Conservation (phyloP, 805 yeast genomes). For the Yarrowia sp. region DNA sequence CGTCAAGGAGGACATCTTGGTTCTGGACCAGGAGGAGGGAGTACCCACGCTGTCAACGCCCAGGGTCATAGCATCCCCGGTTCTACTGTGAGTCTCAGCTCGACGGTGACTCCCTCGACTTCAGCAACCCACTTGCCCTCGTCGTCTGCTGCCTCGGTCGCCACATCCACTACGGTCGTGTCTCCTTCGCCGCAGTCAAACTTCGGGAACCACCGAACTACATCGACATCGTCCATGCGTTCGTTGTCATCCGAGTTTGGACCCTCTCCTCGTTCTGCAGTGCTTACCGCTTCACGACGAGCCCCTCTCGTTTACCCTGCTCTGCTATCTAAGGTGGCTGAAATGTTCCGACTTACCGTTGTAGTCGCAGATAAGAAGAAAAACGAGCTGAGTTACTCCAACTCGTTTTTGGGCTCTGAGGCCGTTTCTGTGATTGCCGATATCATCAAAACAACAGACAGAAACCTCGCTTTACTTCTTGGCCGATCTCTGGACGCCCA, state of each 20-base stretch:
- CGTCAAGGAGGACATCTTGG: neutral
- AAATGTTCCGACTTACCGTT: slow-evolving; percentile 64
- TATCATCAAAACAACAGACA: slow-evolving; percentile 82
- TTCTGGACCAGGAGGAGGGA: neutral
- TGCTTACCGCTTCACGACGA: slow-evolving; percentile 47
- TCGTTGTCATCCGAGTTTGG: slow-evolving; percentile 12
- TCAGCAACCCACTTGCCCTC: slow-evolving; percentile 8
- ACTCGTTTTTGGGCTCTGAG: slow-evolving; percentile 88
- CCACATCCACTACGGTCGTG: neutral
- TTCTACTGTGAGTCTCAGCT: neutral
- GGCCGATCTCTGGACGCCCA: slow-evolving; percentile 95
- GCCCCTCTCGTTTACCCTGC: slow-evolving; percentile 88
- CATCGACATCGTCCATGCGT: slow-evolving; percentile 19
- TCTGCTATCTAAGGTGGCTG: slow-evolving; percentile 77
- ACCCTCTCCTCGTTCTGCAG: slow-evolving; percentile 39
- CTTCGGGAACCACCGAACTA: slow-evolving; percentile 19
- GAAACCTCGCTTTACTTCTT: slow-evolving; percentile 80
- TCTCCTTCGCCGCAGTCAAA: neutral
- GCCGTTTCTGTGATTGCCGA: slow-evolving; percentile 89
- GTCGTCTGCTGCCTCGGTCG: neutral
- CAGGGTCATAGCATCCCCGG: slow-evolving; percentile 23
- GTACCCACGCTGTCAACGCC: slow-evolving; percentile 10
- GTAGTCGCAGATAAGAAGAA: slow-evolving; percentile 75
- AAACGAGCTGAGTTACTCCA: slow-evolving; percentile 87
- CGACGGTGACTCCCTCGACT: slow-evolving; percentile 1